These are phyloP conservation scores for Starmerella vaccinii DNA, from an alignment of 805 yeast species.

Conservation along the genomic window DNA sequence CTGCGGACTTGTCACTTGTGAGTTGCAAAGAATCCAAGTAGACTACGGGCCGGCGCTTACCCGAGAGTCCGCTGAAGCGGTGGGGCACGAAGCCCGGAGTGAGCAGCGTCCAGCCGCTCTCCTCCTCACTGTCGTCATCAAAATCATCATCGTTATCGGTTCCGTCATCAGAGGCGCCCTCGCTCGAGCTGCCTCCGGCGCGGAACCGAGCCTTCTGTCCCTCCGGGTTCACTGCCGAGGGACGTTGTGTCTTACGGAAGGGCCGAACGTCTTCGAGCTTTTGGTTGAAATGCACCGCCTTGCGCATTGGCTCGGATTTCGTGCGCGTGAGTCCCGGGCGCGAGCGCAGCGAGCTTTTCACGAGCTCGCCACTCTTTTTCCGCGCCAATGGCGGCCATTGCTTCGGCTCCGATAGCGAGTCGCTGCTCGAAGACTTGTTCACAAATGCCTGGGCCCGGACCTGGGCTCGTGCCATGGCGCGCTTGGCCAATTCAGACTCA, in stretches of 20 bases:
- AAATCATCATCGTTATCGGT: background rate
- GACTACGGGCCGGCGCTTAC: constrained; percentile 34
- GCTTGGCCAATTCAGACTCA: no score
- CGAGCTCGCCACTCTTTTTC: constrained; percentile 81
- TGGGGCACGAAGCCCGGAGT: constrained; percentile 21
- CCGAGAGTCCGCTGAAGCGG: constrained; percentile 17
- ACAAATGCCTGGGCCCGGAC: constrained; percentile 4
- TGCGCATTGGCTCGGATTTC: constrained; percentile 31
- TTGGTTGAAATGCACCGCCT: constrained; percentile 71
- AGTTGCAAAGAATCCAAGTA: constrained; percentile 58
- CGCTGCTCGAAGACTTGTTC: background rate
- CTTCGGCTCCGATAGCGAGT: background rate
- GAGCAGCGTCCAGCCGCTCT: constrained; percentile 16
- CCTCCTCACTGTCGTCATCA: background rate
- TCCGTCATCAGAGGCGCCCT: constrained; percentile 26
- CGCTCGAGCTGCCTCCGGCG: constrained; percentile 30
- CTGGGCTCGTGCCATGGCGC: background rate
- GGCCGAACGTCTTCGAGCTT: constrained; percentile 48
- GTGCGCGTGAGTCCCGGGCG: constrained; percentile 32
- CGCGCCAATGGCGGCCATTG: constrained; percentile 42
- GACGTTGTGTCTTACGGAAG: constrained; percentile 62
- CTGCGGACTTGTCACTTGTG: constrained; percentile 44
- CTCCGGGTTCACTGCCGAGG: constrained; percentile 45
- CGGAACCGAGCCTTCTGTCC: constrained; percentile 14
- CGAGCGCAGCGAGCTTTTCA: constrained; percentile 58